Base-by-base conservation (phyloP, 2,329 filamentous ascomycete species). In the Colletotrichum zoysiae region DNA sequence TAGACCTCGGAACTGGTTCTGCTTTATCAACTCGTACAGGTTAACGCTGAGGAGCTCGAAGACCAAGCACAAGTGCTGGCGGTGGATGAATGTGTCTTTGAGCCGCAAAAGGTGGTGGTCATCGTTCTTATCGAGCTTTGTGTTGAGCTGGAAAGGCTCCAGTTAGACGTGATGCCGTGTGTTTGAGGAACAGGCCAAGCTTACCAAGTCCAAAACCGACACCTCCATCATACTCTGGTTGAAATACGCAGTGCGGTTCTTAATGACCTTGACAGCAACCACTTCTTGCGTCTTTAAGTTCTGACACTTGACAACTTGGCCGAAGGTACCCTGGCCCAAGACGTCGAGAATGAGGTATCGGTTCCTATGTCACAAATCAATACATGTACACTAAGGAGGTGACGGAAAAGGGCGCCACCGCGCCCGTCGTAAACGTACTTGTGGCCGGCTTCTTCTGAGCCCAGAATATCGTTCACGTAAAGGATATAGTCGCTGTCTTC, bases 171-270 rank as follows among this genome's bases (percentile, higher is more conserved):
- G 26, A 33, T 26, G n/a, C 7, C 55, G 40, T n/a, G 14, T 11
- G n/a, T 23, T 44, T 20, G 40, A 23, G 38, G 35, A 26, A 42
- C 14, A 64, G 40, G 51, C 33, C 57, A 18, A 65, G 76, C 89
- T 70, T 87, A 97, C 94, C 87, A 99, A 81, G 82, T 99, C 96
- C 70, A 99, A 87, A 33, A 99, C 96, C 1, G 96, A 99, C 42
- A 99, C 96, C 81, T 99, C 96, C 96, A 99, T 99, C 96, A 99
- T 99, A 82, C 96, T 98, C 82, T 99, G 96, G 80, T 99, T 99
- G 86, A 99, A 99, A 82, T 99, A 99, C 48, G 96, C 96, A 1
- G 96, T 99, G 78, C 95, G 92, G 82, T 99, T 99, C 85, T 99
- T 99, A 84, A 99, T 96, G 66, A 99, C 96, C 84, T 99, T 99